Percentiles rank a stretch among this genome's conserved stretches.
phyloP scores from a whole-genome alignment of 164 flowering plant genomes.

The Aristolochia californica region DNA sequence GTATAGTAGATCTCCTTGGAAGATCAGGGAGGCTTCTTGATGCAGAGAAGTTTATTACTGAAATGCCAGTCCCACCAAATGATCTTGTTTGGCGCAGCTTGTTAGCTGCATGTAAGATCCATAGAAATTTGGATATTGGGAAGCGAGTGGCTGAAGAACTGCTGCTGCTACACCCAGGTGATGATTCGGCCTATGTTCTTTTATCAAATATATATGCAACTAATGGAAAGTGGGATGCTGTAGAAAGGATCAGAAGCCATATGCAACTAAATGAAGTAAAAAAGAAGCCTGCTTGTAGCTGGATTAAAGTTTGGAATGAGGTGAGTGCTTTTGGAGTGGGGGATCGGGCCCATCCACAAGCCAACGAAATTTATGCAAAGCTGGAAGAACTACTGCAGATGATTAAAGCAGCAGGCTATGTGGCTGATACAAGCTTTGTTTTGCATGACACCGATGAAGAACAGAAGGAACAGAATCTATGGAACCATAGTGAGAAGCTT shows the following conservation, averaged over 20 bases:
- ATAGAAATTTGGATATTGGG: constrained; percentile 58
- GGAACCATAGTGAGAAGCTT: constrained; percentile 79
- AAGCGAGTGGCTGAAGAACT: constrained; percentile 50
- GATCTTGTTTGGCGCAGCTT: constrained; percentile 75
- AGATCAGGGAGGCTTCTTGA: constrained; percentile 65
- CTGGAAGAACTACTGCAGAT: constrained; percentile 42
- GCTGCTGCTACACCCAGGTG: constrained; percentile 48
- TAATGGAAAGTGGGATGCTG: constrained; percentile 59
- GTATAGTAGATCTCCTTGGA: constrained; percentile 77
- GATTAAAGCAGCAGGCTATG: constrained; percentile 64
- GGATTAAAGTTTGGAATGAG: constrained; percentile 56
- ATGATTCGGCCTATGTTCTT: constrained; percentile 80
- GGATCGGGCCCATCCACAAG: constrained; percentile 46
- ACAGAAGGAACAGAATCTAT: constrained; percentile 73
- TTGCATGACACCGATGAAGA: constrained; percentile 83
- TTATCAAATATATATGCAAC: constrained; percentile 65
- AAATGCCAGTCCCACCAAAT: constrained; percentile 55
- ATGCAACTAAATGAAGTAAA: constrained; percentile 48
- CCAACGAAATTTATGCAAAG: constrained; percentile 35
- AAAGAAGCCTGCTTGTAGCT: constrained; percentile 72
- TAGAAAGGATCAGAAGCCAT: constrained; percentile 40
- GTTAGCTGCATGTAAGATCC: constrained; percentile 58
- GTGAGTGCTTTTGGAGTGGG: constrained; percentile 64
- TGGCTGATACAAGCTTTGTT: constrained; percentile 63
- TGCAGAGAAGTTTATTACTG: constrained; percentile 54